phyloP scores from a whole-genome alignment of 2,329 filamentous ascomycete species.

The Parastagonospora avenae region DNA sequence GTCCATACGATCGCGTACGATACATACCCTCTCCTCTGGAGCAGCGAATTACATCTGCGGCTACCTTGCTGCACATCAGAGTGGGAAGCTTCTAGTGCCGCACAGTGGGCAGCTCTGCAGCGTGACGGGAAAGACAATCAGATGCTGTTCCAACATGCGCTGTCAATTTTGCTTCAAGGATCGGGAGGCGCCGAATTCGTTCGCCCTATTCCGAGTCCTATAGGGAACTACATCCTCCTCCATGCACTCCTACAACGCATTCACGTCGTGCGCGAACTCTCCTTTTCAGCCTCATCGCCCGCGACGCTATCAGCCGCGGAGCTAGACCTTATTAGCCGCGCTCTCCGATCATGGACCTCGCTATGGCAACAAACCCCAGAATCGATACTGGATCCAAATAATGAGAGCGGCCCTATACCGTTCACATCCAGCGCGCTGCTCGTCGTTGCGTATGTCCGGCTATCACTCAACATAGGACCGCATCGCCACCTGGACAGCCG shows the following conservation, averaged over 20 bases:
- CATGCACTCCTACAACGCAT: constrained; percentile 38
- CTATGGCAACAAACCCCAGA: constrained; percentile 44
- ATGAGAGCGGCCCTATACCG: constrained; percentile 43
- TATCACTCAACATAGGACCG: constrained; percentile 54
- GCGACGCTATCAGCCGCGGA: constrained; percentile 26
- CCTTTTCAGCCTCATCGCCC: constrained; percentile 24
- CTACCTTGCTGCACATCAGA: constrained; percentile 32
- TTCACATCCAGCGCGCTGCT: constrained; percentile 55
- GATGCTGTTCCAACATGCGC: constrained; percentile 35
- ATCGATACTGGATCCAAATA: constrained; percentile 44
- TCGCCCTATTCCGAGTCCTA: constrained; percentile 34
- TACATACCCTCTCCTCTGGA: constrained; percentile 35
- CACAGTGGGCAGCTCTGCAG: constrained; percentile 32
- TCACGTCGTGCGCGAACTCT: constrained; percentile 34
- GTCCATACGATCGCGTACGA: constrained; percentile 42
- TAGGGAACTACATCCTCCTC: constrained; percentile 39
- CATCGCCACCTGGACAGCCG: constrained; percentile 52
- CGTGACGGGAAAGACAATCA: constrained; percentile 30
- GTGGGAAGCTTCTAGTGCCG: constrained; percentile 33
- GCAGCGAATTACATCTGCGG: constrained; percentile 33
- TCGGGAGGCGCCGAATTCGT: constrained; percentile 20
- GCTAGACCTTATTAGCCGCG: constrained; percentile 28
- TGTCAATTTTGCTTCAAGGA: constrained; percentile 31
- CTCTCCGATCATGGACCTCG: constrained; percentile 42
- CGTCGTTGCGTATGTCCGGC: constrained; percentile 54